phyloP scores from a whole-genome alignment of 2,329 filamentous ascomycete species.

The Sclerotinia glacialis region DNA sequence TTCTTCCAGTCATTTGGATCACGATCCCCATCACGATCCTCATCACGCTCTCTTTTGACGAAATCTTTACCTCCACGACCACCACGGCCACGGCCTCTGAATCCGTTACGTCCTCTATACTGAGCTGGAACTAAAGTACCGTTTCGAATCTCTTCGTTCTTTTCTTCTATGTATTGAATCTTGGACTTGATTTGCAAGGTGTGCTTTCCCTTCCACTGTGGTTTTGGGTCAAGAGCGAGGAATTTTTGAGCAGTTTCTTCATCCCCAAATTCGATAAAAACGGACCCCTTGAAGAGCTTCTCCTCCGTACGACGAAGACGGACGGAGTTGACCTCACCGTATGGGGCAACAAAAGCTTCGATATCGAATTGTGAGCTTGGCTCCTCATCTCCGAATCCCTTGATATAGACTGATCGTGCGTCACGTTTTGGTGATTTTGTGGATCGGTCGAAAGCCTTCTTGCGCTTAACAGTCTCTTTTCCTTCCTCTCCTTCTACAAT shows the following conservation, averaged over 20 bases:
- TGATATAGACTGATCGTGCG: constrained; percentile 79
- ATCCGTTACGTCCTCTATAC: constrained; percentile 28
- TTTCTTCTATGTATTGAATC: constrained; percentile 79
- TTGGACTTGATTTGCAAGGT: constrained; percentile 84
- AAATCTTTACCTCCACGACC: constrained; percentile 23
- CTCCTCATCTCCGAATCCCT: constrained; percentile 88
- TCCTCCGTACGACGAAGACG: constrained; percentile 76
- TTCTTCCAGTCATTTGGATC: constrained; percentile 62
- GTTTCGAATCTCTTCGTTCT: constrained; percentile 67
- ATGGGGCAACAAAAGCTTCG: constrained; percentile 83
- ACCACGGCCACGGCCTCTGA: constrained; percentile 42
- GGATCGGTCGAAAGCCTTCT: constrained; percentile 62
- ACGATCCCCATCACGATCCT: constrained; percentile 39
- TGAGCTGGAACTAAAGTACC: constrained; percentile 60
- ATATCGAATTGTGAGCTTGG: constrained; percentile 87
- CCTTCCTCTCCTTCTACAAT: constrained; percentile 72
- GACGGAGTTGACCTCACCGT: constrained; percentile 75
- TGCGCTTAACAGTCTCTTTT: constrained; percentile 71
- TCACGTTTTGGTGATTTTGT: constrained; percentile 57
- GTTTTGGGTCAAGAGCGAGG: constrained; percentile 73
- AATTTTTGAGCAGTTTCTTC: constrained; percentile 80
- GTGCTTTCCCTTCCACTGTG: constrained; percentile 72
- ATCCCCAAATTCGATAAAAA: constrained; percentile 87
- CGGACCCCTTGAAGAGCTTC: constrained; percentile 87
- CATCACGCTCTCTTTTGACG: constrained; percentile 16